These are phyloP conservation scores for Pogostemon cablin DNA, from an alignment of 257 asterid species.

Conservation along the genomic window DNA sequence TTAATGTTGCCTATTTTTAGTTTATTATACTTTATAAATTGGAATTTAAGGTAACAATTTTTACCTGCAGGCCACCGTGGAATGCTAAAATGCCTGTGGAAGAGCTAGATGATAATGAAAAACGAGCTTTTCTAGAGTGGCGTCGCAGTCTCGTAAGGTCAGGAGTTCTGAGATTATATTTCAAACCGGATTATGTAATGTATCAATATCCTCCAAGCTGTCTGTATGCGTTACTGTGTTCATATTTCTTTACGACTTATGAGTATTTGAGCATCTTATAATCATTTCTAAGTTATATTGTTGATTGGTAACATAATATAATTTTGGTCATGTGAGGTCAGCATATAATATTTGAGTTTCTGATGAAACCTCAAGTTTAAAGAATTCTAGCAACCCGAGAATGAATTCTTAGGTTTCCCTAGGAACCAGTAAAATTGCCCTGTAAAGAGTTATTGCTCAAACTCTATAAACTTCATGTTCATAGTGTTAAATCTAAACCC, in stretches of 20 bases:
- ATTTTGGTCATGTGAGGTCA: slow-evolving; percentile 2
- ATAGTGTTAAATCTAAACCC: too few species aligned
- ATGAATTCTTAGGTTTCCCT: too few species aligned
- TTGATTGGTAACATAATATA: background rate
- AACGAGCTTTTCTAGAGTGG: slow-evolving; percentile 83
- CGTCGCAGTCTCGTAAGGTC: slow-evolving; percentile 95
- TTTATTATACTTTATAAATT: slow-evolving; percentile 20
- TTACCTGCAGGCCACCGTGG: slow-evolving; percentile 85
- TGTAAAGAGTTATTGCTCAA: too few species aligned
- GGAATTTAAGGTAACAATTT: slow-evolving; percentile 27
- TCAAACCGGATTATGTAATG: slow-evolving; percentile 9
- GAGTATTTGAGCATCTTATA: background rate
- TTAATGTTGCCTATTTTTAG: background rate
- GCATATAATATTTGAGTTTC: background rate
- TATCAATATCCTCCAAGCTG: slow-evolving; percentile 8
- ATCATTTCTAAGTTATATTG: background rate
- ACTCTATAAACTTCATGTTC: too few species aligned
- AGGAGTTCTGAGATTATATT: slow-evolving; percentile 30
- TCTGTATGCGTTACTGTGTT: slow-evolving; percentile 1
- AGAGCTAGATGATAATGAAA: slow-evolving; percentile 88
- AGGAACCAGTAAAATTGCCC: too few species aligned
- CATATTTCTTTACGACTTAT: background rate
- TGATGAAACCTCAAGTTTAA: too few species aligned
- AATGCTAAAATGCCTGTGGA: slow-evolving; percentile 81
- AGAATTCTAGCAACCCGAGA: too few species aligned